Conservation (phyloP, 73 alveolate genomes). For the Durusdinium trenchii region DNA sequence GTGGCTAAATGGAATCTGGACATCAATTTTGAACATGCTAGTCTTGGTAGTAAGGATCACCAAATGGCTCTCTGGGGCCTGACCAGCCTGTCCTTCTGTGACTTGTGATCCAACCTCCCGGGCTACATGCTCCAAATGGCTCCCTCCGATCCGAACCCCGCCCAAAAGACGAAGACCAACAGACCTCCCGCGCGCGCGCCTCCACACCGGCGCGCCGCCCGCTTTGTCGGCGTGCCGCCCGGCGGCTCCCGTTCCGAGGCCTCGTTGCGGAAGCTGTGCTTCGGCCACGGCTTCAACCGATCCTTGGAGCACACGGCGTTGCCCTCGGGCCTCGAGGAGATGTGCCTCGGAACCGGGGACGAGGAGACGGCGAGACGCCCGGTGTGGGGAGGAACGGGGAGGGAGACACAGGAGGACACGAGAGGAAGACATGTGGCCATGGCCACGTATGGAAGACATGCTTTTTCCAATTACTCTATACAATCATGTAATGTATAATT, state of each 20-base stretch:
- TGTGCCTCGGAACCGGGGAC: not conserved
- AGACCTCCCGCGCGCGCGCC: not conserved
- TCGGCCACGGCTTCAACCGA: slow-evolving; percentile 17
- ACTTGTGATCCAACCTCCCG: not conserved
- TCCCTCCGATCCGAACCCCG: not conserved
- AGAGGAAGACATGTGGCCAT: too few species aligned
- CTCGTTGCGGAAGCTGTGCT: not conserved
- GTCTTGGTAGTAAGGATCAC: too few species aligned
- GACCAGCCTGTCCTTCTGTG: not conserved
- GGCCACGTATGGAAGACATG: too few species aligned
- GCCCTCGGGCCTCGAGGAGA: not conserved
- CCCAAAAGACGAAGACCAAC: not conserved
- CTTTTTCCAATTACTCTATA: too few species aligned
- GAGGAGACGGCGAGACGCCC: too few species aligned
- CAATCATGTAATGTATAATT: too few species aligned
- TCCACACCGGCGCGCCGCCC: too few species aligned
- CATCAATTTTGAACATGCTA: too few species aligned
- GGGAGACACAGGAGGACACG: too few species aligned
- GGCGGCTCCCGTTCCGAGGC: not conserved
- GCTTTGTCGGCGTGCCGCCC: not conserved
- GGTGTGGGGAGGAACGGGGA: too few species aligned
- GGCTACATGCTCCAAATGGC: not conserved
- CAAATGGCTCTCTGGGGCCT: too few species aligned
- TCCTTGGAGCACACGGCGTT: not conserved
- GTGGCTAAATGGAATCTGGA: too few species aligned